phyloP scores from a whole-genome alignment of 805 yeast genomes.

The Hanseniaspora hatyaiensis region DNA sequence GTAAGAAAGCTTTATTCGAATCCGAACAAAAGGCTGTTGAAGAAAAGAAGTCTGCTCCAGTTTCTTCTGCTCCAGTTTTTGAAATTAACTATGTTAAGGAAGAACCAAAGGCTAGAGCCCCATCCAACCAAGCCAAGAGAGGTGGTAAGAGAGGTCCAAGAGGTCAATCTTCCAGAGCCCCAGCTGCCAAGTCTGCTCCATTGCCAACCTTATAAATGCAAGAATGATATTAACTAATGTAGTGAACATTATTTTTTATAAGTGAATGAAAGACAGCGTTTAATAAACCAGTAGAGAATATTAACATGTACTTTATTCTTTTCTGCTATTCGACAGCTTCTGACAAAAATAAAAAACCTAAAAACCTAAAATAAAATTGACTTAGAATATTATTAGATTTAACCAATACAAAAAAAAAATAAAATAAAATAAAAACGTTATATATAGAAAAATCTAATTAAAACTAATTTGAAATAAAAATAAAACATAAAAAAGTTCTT shows the following conservation, averaged over 20 bases:
- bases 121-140: not conserved
- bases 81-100: slow-evolving; percentile 11
- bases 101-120: slow-evolving; percentile 9
- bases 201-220: slow-evolving; percentile 10
- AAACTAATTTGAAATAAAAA: not conserved
- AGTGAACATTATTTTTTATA: not conserved
- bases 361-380: too few species aligned
- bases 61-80: slow-evolving; percentile 19
- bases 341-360: too few species aligned
- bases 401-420: too few species aligned
- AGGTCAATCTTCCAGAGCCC: not conserved
- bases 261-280: not conserved
- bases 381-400: too few species aligned
- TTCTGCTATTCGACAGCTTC: too few species aligned
- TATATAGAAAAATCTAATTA: not conserved
- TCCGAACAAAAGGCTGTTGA: slow-evolving; percentile 48
- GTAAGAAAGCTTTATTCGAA: slow-evolving; percentile 54
- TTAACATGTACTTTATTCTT: too few species aligned
- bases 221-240: too few species aligned
- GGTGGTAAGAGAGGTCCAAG: slow-evolving; percentile 12
- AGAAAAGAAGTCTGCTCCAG: slow-evolving; percentile 54
- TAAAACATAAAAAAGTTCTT: not conserved
- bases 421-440: not conserved
- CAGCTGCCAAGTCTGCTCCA: slow-evolving; percentile 14
- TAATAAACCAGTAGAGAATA: too few species aligned